These are phyloP conservation scores for Fusarium oxysporum DNA, from an alignment of 2,329 filamentous ascomycete genomes.

Conservation along the genomic window DNA sequence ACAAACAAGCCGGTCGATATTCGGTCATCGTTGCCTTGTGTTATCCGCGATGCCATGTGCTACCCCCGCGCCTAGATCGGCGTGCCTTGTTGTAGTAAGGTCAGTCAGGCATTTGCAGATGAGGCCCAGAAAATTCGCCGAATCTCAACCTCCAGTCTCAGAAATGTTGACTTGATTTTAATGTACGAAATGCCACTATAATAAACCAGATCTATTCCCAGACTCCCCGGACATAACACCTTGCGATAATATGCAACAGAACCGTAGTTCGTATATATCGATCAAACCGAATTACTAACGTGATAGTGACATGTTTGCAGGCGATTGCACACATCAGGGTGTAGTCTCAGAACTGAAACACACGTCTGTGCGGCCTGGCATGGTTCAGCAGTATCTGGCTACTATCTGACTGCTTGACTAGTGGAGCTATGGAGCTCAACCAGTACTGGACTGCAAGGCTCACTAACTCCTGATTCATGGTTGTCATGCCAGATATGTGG, in stretches of 20 bases:
- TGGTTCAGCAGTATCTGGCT: constrained; percentile 33
- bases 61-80: constrained; percentile 40
- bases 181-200: neutral
- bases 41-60: constrained; percentile 41
- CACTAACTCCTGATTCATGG: constrained; percentile 42
- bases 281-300: neutral
- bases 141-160: constrained; percentile 10
- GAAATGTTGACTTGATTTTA: neutral
- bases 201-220: neutral
- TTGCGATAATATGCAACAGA: neutral
- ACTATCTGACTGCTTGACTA: constrained; percentile 41
- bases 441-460: constrained; percentile 26
- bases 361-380: constrained; percentile 35
- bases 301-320: constrained; percentile 21
- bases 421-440: constrained; percentile 43
- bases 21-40: constrained; percentile 37
- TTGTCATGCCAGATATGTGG: constrained; percentile 46
- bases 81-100: constrained; percentile 25
- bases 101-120: constrained; percentile 9
- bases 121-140: constrained; percentile 36
- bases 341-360: constrained; percentile 40
- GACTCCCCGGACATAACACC: neutral
- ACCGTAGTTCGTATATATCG: neutral
- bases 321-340: constrained; percentile 27
- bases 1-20: constrained; percentile 35